phyloP scores from a whole-genome alignment of 2,329 filamentous ascomycete genomes.

The Exophiala alcalophila region DNA sequence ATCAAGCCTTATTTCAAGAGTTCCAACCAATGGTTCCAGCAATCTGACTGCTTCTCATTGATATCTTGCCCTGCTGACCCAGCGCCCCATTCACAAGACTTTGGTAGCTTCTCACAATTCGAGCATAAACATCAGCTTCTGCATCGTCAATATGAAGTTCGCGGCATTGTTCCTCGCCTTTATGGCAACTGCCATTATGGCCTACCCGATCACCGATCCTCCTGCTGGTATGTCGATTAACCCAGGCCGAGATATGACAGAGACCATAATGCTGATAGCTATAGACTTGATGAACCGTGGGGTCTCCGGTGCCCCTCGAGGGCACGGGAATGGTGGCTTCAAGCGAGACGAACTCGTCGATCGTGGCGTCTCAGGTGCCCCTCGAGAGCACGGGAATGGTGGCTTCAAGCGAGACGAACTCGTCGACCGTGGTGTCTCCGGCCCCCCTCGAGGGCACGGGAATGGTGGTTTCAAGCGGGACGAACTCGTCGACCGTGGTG shows the following conservation, averaged over 20 bases:
- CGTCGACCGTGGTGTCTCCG: not conserved
- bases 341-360: slow-evolving; percentile 1
- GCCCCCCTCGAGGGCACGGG: not conserved
- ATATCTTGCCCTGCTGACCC: too few relatives aligned
- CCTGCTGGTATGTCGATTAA: not conserved
- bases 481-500: not conserved
- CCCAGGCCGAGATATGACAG: too few relatives aligned
- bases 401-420: slow-evolving; percentile 2
- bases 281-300: not conserved
- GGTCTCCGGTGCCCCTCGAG: not conserved
- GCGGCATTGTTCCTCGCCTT: slow-evolving; percentile 1
- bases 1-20: too few relatives aligned
- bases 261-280: not conserved
- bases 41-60: too few relatives aligned
- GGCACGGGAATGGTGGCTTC: not conserved
- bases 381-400: not conserved
- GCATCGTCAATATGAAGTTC: slow-evolving; percentile 8
- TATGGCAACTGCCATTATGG: slow-evolving; percentile 1
- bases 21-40: too few relatives aligned
- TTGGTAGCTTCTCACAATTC: too few relatives aligned
- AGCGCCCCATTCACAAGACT: too few relatives aligned
- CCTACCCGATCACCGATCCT: slow-evolving; percentile 3
- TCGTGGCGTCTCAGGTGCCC: not conserved
- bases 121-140: too few relatives aligned
- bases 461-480: slow-evolving; percentile 2